Percentiles rank a stretch among this genome's conserved stretches.
Evolutionary conservation across 352 stramenopile species (phyloP).

Genomic region (Globisporangium okanoganense): DNA sequence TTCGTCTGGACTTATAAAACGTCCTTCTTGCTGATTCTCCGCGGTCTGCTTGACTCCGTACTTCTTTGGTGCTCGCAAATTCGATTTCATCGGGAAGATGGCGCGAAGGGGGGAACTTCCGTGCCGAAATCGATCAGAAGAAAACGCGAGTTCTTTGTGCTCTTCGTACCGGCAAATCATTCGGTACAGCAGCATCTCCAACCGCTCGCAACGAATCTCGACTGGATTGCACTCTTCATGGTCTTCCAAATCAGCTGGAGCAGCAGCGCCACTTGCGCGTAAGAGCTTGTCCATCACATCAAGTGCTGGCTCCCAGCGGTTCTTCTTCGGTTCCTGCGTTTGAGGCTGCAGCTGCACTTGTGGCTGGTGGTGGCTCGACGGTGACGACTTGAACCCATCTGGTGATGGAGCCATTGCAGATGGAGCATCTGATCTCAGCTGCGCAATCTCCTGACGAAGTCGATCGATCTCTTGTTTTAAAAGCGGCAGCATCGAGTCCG

Average conservation of each 20-base stretch:
- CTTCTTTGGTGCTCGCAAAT: conserved; percentile 32
- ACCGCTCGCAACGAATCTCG: conserved; percentile 54
- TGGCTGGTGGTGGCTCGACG: conserved; percentile 7
- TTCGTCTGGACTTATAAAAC: conserved; percentile 14
- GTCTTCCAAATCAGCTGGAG: conserved; percentile 32
- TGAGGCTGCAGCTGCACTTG: conserved; percentile 13
- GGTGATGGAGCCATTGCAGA: background rate
- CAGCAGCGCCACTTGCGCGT: conserved; percentile 45
- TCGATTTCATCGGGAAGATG: conserved; percentile 22
- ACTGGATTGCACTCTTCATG: conserved; percentile 35
- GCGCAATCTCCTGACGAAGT: conserved; percentile 55
- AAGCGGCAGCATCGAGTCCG: conserved; percentile 65
- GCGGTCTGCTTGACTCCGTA: conserved; percentile 16
- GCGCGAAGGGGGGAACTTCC: conserved; percentile 14
- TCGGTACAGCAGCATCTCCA: conserved; percentile 82
- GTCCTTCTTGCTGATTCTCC: conserved; percentile 33
- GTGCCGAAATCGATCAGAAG: conserved; percentile 31
- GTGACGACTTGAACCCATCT: conserved; percentile 10
- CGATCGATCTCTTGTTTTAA: conserved; percentile 76
- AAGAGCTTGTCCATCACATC: conserved; percentile 81
- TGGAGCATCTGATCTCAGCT: conserved; percentile 17
- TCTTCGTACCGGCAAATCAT: conserved; percentile 87
- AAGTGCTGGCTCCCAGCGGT: conserved; percentile 73
- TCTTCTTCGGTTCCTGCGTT: conserved; percentile 39
- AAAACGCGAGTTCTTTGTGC: conserved; percentile 67